These are phyloP conservation scores for Leptographium lundbergii DNA, from an alignment of 2,329 filamentous ascomycete species.

Conservation along the genomic window DNA sequence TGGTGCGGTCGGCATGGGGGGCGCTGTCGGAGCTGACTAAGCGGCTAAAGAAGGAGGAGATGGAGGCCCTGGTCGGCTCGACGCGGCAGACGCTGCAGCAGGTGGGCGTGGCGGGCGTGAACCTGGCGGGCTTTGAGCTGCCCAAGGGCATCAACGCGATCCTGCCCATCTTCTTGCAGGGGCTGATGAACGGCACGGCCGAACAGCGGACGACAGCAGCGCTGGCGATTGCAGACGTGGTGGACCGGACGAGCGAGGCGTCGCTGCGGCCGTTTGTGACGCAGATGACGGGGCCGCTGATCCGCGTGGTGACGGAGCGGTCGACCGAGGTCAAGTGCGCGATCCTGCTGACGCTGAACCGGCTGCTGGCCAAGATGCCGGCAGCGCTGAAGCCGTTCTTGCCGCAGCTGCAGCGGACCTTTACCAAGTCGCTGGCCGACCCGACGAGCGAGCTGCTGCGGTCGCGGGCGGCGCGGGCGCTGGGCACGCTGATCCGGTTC, in stretches of 20 bases:
- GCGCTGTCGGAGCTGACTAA: slow-evolving; percentile 82
- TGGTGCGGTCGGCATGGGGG: slow-evolving; percentile 82
- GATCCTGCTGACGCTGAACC: slow-evolving; percentile 81
- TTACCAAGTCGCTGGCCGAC: slow-evolving; percentile 91
- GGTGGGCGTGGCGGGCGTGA: slow-evolving; percentile 74
- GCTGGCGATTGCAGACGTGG: slow-evolving; percentile 86
- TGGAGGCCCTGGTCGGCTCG: slow-evolving; percentile 82
- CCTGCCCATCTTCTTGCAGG: slow-evolving; percentile 92
- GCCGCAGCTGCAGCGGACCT: slow-evolving; percentile 90
- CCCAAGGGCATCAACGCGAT: slow-evolving; percentile 97
- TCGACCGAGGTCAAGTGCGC: slow-evolving; percentile 94
- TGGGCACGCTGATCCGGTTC: slow-evolving; percentile 90
- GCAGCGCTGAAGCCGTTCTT: slow-evolving; percentile 91
- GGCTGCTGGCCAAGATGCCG: slow-evolving; percentile 95
- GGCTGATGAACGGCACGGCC: slow-evolving; percentile 87
- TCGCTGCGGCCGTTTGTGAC: slow-evolving; percentile 91
- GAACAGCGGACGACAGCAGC: slow-evolving; percentile 90
- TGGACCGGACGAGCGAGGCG: slow-evolving; percentile 80
- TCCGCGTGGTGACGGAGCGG: slow-evolving; percentile 92
- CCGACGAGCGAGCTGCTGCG: slow-evolving; percentile 80
- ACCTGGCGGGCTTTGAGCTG: slow-evolving; percentile 76
- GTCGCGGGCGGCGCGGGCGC: slow-evolving; percentile 77
- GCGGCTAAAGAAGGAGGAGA: slow-evolving; percentile 87
- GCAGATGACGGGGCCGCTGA: slow-evolving; percentile 92
- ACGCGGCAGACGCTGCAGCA: slow-evolving; percentile 78